Conservation (phyloP, 768 basidiomycete species). For the Russula foetens region DNA sequence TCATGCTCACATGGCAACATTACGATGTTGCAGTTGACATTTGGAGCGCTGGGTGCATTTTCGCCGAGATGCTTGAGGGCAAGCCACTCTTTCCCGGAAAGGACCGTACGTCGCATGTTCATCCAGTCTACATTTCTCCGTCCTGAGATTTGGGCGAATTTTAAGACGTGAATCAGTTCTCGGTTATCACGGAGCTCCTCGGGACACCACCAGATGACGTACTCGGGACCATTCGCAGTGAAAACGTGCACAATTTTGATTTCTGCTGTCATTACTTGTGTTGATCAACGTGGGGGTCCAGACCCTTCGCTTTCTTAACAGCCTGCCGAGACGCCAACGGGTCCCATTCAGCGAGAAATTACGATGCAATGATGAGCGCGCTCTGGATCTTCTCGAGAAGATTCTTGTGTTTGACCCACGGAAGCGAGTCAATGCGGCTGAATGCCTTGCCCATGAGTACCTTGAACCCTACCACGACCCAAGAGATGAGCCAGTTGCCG, state of each 20-base stretch:
- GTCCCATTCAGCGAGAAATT: constrained; percentile 95
- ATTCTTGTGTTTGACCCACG: constrained; percentile 99
- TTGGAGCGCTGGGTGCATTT: constrained; percentile 99
- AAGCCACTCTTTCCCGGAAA: constrained; percentile 99
- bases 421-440: constrained; percentile 90
- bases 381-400: constrained; percentile 91
- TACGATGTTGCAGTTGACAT: constrained; percentile 99
- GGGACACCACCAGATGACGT: constrained; percentile 99
- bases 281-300: constrained; percentile 27
- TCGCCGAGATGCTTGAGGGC: constrained; percentile 99
- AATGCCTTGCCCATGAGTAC: constrained; percentile 85
- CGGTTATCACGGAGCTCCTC: constrained; percentile 95
- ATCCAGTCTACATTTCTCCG: not conserved
- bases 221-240: constrained; percentile 95
- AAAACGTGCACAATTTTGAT: constrained; percentile 56
- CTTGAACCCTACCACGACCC: constrained; percentile 98
- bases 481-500: constrained; percentile 93
- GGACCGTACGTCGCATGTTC: constrained; percentile 80
- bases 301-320: constrained; percentile 99
- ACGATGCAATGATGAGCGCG: constrained; percentile 78
- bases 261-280: not conserved
- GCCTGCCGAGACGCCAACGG: constrained; percentile 90
- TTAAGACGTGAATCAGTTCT: constrained; percentile 97
- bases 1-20: constrained; percentile 99
- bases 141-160: constrained; percentile 2